A percentile compares a stretch with the other conserved stretches of the same genome.
Conservation (phyloP, 495 filamentous ascomycete genomes). For the Neurospora sp. region DNA sequence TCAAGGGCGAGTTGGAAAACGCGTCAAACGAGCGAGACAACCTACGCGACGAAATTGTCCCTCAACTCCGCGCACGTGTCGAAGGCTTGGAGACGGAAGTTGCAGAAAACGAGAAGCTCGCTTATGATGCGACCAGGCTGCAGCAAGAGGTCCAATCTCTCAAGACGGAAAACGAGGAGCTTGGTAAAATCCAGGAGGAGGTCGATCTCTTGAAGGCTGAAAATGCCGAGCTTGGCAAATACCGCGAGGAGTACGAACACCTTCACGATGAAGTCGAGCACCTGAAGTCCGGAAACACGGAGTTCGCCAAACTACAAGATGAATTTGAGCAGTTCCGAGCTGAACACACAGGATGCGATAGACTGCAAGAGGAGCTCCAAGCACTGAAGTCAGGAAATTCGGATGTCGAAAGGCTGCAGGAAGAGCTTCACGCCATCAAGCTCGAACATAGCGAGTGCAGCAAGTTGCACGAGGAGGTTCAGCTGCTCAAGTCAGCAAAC, state of each 20-base stretch:
- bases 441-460: constrained; percentile 18
- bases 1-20: constrained; percentile 72
- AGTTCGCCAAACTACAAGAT: constrained; percentile 1
- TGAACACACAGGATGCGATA: not conserved
- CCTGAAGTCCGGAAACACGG: constrained; percentile 41
- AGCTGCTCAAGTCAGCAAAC: constrained; percentile 56
- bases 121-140: constrained; percentile 66
- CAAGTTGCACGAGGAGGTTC: constrained; percentile 65
- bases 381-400: not conserved
- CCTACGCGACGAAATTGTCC: constrained; percentile 76
- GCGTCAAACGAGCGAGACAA: constrained; percentile 85
- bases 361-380: not conserved
- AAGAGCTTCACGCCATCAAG: not conserved
- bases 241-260: not conserved
- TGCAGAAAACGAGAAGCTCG: constrained; percentile 53
- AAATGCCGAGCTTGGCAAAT: not conserved
- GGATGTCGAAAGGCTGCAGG: not conserved
- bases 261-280: not conserved
- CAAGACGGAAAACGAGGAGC: constrained; percentile 48
- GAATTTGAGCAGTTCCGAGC: constrained; percentile 4
- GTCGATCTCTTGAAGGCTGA: constrained; percentile 1
- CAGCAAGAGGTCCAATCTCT: constrained; percentile 70
- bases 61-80: constrained; percentile 59
- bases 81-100: constrained; percentile 67
- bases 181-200: constrained; percentile 1